Base-by-base conservation (phyloP, 2,329 filamentous ascomycete species). In the Fusarium camptoceras region DNA sequence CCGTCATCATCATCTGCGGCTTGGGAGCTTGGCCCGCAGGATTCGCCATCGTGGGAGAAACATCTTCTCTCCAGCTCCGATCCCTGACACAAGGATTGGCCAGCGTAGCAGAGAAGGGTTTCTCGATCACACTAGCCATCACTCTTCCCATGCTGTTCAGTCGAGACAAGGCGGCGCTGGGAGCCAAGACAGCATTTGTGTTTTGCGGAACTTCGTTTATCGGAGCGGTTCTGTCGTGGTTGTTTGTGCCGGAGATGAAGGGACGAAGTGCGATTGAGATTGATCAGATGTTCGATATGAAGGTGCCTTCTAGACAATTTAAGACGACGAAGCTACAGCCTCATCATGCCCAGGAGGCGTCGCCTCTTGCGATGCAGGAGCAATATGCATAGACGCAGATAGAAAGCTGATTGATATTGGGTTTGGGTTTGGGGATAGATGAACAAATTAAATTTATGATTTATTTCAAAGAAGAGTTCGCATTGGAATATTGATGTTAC, bases 1-100 rank as follows among this genome's bases (percentile, higher is more conserved):
- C 83, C 14, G 63, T 74, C 8, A 82, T 84, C 28, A 68, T 83
- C 8, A 72, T 81, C 15, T 80, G 76, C 44, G 81, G 82, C 15
- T 39, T 83, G 8, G 81, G 81, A 18, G 79, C 77, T 28, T 83
- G 82, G 82, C 81, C 82, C 2, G 78, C 78, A 2, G 78, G 79
- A 2, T 83, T 78, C 60, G 80, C 81, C 39, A 76, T 84, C 16
- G 70, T 80, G 12, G 79, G 79, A 59, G 72, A 77, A 18, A 75
- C 69, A 1, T 72, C 73, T 7, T 75, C 75, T 0, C 64, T 76
- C 1, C 63, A 68, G 12, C 60, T 77, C 0, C 59, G 75, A 27
- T 64, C 75, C 3, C 50, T 64, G 12, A 74, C 73, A 0, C 81
- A 83, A 24, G 82, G 79, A 2, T 56, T 84, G 4, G 80, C 80